A percentile compares a stretch with the other conserved stretches of the same genome.
Conservation (phyloP, 352 stramenopile genomes). For the Phytophthora kernoviae region DNA sequence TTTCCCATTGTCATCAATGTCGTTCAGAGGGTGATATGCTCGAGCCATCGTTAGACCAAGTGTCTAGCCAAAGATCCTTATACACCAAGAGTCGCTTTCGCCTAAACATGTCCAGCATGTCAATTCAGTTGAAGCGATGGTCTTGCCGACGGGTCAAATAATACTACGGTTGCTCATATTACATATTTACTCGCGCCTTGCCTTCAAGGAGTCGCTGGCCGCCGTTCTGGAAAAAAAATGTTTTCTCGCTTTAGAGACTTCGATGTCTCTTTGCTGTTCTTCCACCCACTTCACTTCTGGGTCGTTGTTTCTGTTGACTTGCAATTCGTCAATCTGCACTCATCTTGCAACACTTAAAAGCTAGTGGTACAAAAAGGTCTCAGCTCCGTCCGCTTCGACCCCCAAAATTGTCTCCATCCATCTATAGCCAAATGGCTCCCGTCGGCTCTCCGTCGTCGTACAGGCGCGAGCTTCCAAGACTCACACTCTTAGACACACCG, state of each 20-base stretch:
- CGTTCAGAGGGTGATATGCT: slow-evolving; percentile 39
- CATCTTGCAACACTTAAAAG: slow-evolving; percentile 35
- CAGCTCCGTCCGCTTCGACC: slow-evolving; percentile 33
- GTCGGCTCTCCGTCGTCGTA: slow-evolving; percentile 74
- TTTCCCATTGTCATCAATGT: slow-evolving; percentile 5
- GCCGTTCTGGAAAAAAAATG: slow-evolving; percentile 26
- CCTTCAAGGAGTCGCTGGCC: slow-evolving; percentile 16
- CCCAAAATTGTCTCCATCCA: slow-evolving; percentile 16
- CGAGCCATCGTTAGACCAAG: slow-evolving; percentile 23
- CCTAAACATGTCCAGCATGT: not conserved
- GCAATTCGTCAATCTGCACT: slow-evolving; percentile 43
- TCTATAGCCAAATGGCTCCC: slow-evolving; percentile 81
- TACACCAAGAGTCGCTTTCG: slow-evolving; percentile 13
- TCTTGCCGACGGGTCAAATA: slow-evolving; percentile 18
- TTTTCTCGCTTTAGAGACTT: slow-evolving; percentile 34
- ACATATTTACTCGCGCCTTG: slow-evolving; percentile 47
- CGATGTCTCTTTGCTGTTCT: slow-evolving; percentile 26
- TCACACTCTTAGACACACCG: slow-evolving; percentile 80
- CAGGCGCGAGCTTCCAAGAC: slow-evolving; percentile 43
- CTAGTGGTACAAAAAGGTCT: slow-evolving; percentile 44
- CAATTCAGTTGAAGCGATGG: too few species aligned
- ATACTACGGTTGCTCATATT: slow-evolving; percentile 50
- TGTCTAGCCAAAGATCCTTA: slow-evolving; percentile 9
- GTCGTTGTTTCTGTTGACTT: slow-evolving; percentile 35
- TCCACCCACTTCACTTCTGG: slow-evolving; percentile 5